phyloP scores from a whole-genome alignment of 768 basidiomycete genomes.

The Glaciozyma antarctica region DNA sequence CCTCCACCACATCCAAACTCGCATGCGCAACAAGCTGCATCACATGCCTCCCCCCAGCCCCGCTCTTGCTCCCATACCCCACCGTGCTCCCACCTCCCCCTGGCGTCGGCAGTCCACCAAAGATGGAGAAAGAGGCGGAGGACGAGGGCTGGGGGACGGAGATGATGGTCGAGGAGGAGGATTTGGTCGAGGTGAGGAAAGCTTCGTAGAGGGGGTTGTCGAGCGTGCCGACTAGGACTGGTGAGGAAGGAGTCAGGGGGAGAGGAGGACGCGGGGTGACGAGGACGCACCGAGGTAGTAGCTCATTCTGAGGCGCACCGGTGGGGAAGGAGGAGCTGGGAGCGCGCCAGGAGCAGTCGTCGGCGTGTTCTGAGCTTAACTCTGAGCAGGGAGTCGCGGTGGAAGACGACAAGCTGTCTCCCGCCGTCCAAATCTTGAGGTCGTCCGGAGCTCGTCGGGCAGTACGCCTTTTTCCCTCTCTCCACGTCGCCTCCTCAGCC shows the following conservation, averaged over 20 bases:
- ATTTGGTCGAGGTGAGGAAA: conserved; percentile 33
- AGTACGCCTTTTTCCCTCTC: too few relatives aligned
- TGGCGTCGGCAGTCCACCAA: conserved; percentile 35
- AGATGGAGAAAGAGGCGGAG: conserved; percentile 29
- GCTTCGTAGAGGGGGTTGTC: conserved; percentile 44
- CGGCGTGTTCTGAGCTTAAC: too few relatives aligned
- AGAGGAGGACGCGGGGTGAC: background rate
- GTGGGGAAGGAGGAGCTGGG: too few relatives aligned
- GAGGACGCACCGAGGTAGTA: conserved; percentile 39
- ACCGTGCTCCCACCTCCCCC: conserved; percentile 4
- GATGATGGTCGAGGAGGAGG: conserved; percentile 8
- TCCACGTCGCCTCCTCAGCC: too few relatives aligned
- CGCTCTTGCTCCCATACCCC: conserved; percentile 32
- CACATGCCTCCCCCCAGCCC: conserved; percentile 51
- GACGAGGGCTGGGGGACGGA: background rate
- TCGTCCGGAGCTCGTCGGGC: too few relatives aligned
- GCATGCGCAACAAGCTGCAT: conserved; percentile 99
- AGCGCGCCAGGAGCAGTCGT: too few relatives aligned
- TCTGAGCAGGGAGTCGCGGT: too few relatives aligned
- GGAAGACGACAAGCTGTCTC: too few relatives aligned
- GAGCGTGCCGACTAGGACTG: conserved; percentile 42
- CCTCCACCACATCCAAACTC: conserved; percentile 87
- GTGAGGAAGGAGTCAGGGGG: background rate
- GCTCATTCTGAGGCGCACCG: conserved; percentile 32
- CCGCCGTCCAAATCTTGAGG: too few relatives aligned